These are phyloP conservation scores for Groenewaldozyma sp. DNA, from an alignment of 1,139 yeast species.

Conservation along the genomic window DNA sequence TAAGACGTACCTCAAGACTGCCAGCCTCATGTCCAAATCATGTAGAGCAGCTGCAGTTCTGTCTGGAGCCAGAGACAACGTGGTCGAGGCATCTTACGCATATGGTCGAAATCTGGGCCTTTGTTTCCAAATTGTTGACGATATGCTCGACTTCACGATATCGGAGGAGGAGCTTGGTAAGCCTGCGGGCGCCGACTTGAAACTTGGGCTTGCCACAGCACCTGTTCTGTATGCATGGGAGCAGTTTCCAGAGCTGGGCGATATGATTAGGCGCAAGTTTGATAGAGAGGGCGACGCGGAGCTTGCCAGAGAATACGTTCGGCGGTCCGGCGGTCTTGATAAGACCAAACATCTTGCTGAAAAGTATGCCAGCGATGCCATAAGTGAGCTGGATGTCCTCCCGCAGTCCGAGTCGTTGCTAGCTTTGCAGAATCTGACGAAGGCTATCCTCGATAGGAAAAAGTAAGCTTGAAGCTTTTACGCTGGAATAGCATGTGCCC, in stretches of 20 bases:
- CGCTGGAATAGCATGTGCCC: too few relatives aligned
- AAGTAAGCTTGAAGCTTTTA: constrained; percentile 46
- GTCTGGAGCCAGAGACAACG: constrained; percentile 67
- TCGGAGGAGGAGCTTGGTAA: constrained; percentile 79
- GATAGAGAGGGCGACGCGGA: constrained; percentile 75
- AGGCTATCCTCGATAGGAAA: constrained; percentile 71
- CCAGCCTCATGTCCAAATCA: constrained; percentile 89
- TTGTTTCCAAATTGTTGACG: constrained; percentile 95
- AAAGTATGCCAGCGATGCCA: constrained; percentile 66
- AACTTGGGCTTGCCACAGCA: constrained; percentile 92
- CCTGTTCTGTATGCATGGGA: constrained; percentile 95
- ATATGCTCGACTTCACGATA: constrained; percentile 87
- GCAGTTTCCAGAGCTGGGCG: constrained; percentile 75
- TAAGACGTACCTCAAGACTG: constrained; percentile 91
- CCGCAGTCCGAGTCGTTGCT: constrained; percentile 88
- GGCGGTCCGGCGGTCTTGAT: constrained; percentile 61
- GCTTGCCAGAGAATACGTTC: constrained; percentile 64
- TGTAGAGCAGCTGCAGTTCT: constrained; percentile 90
- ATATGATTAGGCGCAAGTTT: constrained; percentile 75
- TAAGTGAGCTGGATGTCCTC: constrained; percentile 51
- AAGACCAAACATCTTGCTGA: constrained; percentile 72
- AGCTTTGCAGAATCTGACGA: constrained; percentile 78
- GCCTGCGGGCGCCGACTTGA: constrained; percentile 91
- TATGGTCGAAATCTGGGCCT: constrained; percentile 91
- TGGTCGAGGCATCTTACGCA: constrained; percentile 77